Conservation (phyloP, 225 moss, liverwort and hornwort genomes). For the Pleurozium schreberi region DNA sequence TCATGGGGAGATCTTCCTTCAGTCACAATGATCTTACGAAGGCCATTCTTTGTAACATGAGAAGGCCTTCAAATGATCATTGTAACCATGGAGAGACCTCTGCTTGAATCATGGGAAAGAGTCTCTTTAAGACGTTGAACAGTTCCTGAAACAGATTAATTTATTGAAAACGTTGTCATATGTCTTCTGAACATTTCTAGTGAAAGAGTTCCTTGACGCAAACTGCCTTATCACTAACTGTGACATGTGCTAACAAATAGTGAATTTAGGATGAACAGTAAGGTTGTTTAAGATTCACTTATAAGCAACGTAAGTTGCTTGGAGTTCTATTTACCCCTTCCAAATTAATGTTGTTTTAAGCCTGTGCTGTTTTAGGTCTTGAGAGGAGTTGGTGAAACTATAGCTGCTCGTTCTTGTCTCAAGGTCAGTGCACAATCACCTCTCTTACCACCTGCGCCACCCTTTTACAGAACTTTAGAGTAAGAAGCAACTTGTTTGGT, state of each 20-base stretch:
- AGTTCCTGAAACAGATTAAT: background rate
- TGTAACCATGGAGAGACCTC: background rate
- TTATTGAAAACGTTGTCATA: background rate
- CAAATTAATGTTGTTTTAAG: background rate
- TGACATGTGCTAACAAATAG: background rate
- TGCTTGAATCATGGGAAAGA: background rate
- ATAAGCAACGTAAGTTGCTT: background rate
- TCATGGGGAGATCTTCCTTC: background rate
- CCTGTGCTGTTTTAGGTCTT: conserved; percentile 47
- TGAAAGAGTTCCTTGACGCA: background rate
- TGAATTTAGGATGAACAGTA: background rate
- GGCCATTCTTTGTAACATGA: background rate
- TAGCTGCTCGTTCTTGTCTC: conserved; percentile 70
- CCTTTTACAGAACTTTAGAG: background rate
- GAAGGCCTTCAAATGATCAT: background rate
- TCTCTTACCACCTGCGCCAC: background rate
- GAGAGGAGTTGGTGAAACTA: conserved; percentile 86
- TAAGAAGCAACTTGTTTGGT: background rate
- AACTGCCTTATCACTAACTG: background rate
- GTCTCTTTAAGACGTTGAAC: background rate
- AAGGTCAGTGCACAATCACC: conserved; percentile 44
- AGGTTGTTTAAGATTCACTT: background rate
- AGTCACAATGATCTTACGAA: background rate
- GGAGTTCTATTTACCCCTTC: background rate
- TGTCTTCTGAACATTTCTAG: background rate